Conservation (phyloP, 768 basidiomycete species). For the Dentipellis sp. region DNA sequence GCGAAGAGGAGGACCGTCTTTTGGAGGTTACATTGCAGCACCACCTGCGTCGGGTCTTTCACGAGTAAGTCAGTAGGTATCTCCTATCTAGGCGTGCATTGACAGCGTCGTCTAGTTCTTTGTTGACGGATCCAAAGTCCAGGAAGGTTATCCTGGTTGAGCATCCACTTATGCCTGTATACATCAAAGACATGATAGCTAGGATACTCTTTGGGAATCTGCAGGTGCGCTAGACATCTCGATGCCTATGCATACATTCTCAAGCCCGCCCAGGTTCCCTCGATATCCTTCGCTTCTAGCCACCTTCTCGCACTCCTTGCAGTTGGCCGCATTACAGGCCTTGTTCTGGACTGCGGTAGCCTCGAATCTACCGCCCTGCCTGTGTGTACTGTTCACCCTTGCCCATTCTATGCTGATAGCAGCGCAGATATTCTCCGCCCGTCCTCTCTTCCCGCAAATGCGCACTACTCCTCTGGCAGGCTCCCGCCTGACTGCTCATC, state of each 20-base stretch:
- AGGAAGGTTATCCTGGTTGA: slow-evolving; percentile 92
- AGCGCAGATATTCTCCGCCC: slow-evolving; percentile 75
- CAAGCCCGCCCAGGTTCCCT: slow-evolving; percentile 61
- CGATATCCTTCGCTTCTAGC: slow-evolving; percentile 86
- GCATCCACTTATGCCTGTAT: slow-evolving; percentile 76
- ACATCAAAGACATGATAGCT: slow-evolving; percentile 84
- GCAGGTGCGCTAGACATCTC: slow-evolving; percentile 41
- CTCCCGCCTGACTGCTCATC: slow-evolving; percentile 65
- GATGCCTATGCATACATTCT: not conserved
- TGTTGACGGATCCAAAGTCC: slow-evolving; percentile 91
- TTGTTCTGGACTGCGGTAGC: slow-evolving; percentile 90
- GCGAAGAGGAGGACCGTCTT: slow-evolving; percentile 66
- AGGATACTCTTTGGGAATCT: slow-evolving; percentile 83
- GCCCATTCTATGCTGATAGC: slow-evolving; percentile 1
- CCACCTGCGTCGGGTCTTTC: slow-evolving; percentile 70
- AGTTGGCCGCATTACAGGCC: slow-evolving; percentile 82
- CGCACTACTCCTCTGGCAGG: slow-evolving; percentile 86
- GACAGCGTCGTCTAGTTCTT: slow-evolving; percentile 43
- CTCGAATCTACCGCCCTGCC: slow-evolving; percentile 85
- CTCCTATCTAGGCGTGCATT: slow-evolving; percentile 3
- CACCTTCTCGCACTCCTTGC: slow-evolving; percentile 81
- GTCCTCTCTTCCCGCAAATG: slow-evolving; percentile 78
- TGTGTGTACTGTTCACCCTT: slow-evolving; percentile 34
- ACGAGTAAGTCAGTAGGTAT: slow-evolving; percentile 49
- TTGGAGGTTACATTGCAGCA: slow-evolving; percentile 62